A percentile compares a stretch with the other conserved stretches of the same genome.
These are phyloP conservation scores for Clausena lansium DNA, from an alignment of 345 rosid genomes.

Conservation along the genomic window DNA sequence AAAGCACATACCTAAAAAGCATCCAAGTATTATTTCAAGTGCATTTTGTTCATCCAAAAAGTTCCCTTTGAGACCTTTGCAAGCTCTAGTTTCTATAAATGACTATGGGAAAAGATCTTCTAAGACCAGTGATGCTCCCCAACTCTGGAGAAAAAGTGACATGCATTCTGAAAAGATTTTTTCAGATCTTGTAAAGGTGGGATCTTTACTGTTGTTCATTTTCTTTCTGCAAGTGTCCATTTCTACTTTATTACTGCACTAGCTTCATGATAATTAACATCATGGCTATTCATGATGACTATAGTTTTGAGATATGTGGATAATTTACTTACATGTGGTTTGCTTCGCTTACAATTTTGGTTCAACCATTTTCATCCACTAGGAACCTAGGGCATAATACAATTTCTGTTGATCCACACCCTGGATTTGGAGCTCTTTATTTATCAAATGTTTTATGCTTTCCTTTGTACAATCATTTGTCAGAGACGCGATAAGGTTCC, in stretches of 20 bases:
- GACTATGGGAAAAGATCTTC: slow-evolving; percentile 43
- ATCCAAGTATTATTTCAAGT: slow-evolving; percentile 76
- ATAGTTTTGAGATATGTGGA: too few species aligned
- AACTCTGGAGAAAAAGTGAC: slow-evolving; percentile 29
- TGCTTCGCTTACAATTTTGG: too few species aligned
- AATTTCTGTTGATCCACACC: not conserved
- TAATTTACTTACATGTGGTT: too few species aligned
- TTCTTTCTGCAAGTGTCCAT: not conserved
- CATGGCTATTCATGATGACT: not conserved
- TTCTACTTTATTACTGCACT: not conserved
- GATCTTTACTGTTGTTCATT: slow-evolving; percentile 6
- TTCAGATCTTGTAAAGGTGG: slow-evolving; percentile 47
- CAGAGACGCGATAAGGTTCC: slow-evolving; percentile 37
- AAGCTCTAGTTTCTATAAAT: slow-evolving; percentile 45
- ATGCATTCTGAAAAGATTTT: slow-evolving; percentile 38
- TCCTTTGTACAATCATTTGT: not conserved
- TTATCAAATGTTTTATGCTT: not conserved
- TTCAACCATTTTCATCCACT: not conserved
- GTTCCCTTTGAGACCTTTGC: slow-evolving; percentile 58
- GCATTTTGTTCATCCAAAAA: slow-evolving; percentile 82
- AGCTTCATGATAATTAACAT: not conserved
- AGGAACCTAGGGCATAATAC: not conserved
- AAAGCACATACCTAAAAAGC: slow-evolving; percentile 61
- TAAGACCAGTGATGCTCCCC: slow-evolving; percentile 37
- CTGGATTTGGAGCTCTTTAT: not conserved